phyloP scores from a whole-genome alignment of 805 yeast species.

The Candida dajiaensis region DNA sequence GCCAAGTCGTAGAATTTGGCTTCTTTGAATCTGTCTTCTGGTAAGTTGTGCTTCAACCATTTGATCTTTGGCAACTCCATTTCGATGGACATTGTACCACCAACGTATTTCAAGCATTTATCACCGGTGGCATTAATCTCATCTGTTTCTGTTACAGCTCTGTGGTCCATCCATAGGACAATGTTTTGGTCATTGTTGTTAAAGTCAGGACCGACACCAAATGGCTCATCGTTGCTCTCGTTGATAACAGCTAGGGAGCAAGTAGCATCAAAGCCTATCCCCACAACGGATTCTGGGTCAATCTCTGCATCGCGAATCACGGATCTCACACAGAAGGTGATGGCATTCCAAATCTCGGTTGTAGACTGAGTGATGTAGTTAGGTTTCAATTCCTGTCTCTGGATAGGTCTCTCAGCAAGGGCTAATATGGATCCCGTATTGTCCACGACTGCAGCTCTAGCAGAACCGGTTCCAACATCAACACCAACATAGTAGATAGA shows the following conservation, averaged over 20 bases:
- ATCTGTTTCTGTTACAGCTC: constrained; percentile 79
- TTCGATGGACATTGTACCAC: constrained; percentile 96
- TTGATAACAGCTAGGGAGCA: constrained; percentile 85
- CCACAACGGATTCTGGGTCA: constrained; percentile 61
- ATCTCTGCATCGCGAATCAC: constrained; percentile 72
- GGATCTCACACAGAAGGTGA: constrained; percentile 73
- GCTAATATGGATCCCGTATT: constrained; percentile 76
- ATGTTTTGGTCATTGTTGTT: constrained; percentile 68
- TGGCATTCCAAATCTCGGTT: constrained; percentile 86
- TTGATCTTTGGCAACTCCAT: constrained; percentile 97
- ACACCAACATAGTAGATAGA: constrained; percentile 62
- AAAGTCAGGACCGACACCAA: constrained; percentile 92
- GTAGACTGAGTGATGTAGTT: constrained; percentile 81
- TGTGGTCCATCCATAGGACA: constrained; percentile 97
- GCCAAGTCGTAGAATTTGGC: constrained; percentile 89
- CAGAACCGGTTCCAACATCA: constrained; percentile 97
- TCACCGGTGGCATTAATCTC: constrained; percentile 78
- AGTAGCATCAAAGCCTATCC: constrained; percentile 96
- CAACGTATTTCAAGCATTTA: constrained; percentile 81
- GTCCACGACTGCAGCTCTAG: constrained; percentile 89
- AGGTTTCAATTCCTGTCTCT: constrained; percentile 69
- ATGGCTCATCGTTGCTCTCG: constrained; percentile 58
- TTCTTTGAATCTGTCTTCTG: constrained; percentile 46
- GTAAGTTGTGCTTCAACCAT: constrained; percentile 88
- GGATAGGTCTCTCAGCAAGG: constrained; percentile 71